These are phyloP conservation scores for Phytophthora sansomeana DNA, from an alignment of 352 stramenopile species.

Conservation along the genomic window DNA sequence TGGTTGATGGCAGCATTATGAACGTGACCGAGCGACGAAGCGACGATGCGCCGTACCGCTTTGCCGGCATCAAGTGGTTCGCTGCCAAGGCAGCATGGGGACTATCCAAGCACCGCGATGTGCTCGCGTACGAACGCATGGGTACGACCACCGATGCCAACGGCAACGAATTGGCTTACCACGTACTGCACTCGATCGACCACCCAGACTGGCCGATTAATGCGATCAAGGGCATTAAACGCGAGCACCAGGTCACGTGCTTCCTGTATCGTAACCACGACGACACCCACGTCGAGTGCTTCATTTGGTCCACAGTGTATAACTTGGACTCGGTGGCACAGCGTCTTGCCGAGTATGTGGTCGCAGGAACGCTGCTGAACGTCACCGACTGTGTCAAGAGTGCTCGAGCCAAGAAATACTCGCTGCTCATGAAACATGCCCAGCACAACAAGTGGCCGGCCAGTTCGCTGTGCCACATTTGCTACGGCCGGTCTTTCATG, in stretches of 20 bases:
- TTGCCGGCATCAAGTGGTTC: constrained; percentile 63
- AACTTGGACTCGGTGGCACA: constrained; percentile 47
- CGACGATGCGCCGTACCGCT: constrained; percentile 45
- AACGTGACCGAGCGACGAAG: constrained; percentile 47
- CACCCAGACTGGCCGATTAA: constrained; percentile 57
- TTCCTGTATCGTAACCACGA: constrained; percentile 51
- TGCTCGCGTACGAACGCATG: constrained; percentile 62
- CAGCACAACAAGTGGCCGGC: constrained; percentile 44
- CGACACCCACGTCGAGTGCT: constrained; percentile 44
- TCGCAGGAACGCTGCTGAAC: constrained; percentile 44
- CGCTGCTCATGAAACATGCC: constrained; percentile 43
- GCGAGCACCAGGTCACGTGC: constrained; percentile 53
- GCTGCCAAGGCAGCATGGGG: constrained; percentile 48
- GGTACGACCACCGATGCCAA: constrained; percentile 55
- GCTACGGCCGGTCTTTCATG: constrained; percentile 49
- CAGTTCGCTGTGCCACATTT: constrained; percentile 51
- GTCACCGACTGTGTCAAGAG: constrained; percentile 48
- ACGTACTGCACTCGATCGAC: constrained; percentile 69
- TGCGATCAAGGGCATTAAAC: constrained; percentile 56
- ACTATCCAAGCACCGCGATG: constrained; percentile 47
- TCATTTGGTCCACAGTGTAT: constrained; percentile 56
- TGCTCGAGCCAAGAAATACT: constrained; percentile 53
- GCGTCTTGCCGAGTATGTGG: constrained; percentile 53
- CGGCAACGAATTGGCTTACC: constrained; percentile 56
- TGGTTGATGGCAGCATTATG: constrained; percentile 53